Base-by-base conservation (phyloP, 2,329 filamentous ascomycete species). In the Rutstroemia sp. region DNA sequence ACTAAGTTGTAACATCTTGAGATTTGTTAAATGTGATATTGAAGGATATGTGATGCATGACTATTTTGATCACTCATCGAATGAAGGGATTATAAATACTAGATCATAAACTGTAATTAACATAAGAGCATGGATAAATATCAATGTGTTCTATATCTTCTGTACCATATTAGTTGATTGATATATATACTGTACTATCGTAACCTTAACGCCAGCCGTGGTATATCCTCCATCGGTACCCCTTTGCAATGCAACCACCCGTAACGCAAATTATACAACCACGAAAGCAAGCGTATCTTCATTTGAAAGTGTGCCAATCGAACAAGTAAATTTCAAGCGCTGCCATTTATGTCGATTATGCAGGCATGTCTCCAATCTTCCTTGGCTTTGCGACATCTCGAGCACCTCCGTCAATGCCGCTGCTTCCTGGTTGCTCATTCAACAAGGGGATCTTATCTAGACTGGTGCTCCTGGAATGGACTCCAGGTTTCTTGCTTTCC, bases 371-470 rank as follows among this genome's bases (percentile, higher is more conserved):
- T 14, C 64, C 67, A 25, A 66, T 55, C 63, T 72, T 81, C 58
- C 80, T 73, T 64, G 78, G 77, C 36, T 76, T 73, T 3, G 75
- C 72, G 5, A 73, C 69, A 60, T 78, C 75, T 57, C 70, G 75
- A n/a, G 72, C 72, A 1, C 72, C 70, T 1, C 68, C 69, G 53
- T 81, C 78, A 38, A 76, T 63, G 2, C 75, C 73, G 1, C 74
- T 77, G 5, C 73, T 68, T 2, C 61, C 63, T 44, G 67, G 65
- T 53, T 81, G 76, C 16, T 80, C 78, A 36, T 71, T 75, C 16
- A 86, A 70, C 30, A 84, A 67, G 2, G 82, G 81, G 48, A 86
- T 84, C 17, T 75, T 72, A 58, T 84, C 81, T 2, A 85, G 57
- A 48, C 66, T 67, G 8, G 51, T 53, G 36, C 56, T 62, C 34